Evolutionary conservation across 257 asterid genomes (phyloP).

Genomic region (Penstemon davidsonii): DNA sequence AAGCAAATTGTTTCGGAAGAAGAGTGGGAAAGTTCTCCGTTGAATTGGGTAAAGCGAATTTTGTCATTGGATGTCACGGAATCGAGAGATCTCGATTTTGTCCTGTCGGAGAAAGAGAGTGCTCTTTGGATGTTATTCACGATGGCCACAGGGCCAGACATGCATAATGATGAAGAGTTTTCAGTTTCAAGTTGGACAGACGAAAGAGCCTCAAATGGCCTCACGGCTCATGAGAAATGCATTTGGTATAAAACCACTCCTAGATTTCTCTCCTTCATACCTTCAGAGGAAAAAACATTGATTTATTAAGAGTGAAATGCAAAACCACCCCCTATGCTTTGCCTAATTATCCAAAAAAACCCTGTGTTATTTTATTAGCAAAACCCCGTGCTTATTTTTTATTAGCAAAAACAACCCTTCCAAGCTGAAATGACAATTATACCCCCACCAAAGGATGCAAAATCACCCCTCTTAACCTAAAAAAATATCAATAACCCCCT

Average conservation of each 20-base stretch:
- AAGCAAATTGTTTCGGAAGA: slow-evolving; percentile 48
- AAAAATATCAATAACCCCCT: too few species aligned
- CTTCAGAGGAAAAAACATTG: slow-evolving; percentile 4
- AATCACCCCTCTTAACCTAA: too few species aligned
- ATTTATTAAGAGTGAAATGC: background rate
- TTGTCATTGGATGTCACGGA: background rate
- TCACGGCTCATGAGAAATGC: slow-evolving; percentile 27
- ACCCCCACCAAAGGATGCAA: background rate
- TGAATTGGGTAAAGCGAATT: slow-evolving; percentile 23
- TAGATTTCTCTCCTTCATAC: slow-evolving; percentile 17
- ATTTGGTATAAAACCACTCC: background rate
- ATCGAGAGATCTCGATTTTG: slow-evolving; percentile 48
- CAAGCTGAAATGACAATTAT: background rate
- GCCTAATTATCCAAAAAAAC: too few species aligned
- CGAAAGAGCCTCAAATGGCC: slow-evolving; percentile 28
- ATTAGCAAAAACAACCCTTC: background rate
- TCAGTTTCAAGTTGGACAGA: slow-evolving; percentile 31
- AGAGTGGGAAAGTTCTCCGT: slow-evolving; percentile 55
- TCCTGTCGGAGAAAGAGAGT: slow-evolving; percentile 57
- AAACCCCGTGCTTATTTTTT: background rate
- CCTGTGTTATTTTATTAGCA: background rate
- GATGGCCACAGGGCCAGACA: slow-evolving; percentile 86
- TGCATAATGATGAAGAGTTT: slow-evolving; percentile 63
- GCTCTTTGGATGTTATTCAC: slow-evolving; percentile 49
- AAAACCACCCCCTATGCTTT: background rate